phyloP scores from a whole-genome alignment of 2,329 filamentous ascomycete species.

The Leptographium radiaticola region DNA sequence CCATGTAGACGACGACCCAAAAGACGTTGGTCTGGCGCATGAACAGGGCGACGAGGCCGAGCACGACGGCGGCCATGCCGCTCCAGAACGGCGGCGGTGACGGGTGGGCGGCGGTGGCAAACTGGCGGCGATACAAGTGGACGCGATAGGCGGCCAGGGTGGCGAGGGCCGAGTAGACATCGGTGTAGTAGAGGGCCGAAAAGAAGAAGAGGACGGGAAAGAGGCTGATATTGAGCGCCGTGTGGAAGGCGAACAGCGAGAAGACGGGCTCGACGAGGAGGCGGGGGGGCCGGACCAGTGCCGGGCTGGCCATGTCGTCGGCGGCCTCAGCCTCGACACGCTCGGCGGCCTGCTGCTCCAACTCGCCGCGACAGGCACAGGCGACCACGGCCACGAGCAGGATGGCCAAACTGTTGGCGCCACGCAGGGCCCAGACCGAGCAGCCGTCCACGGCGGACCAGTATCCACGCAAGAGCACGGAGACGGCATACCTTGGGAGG shows the following conservation, averaged over 20 bases:
- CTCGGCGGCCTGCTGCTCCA: slow-evolving; percentile 24
- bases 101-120: neutral
- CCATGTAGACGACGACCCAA: slow-evolving; percentile 74
- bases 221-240: slow-evolving; percentile 64
- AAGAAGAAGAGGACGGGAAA: slow-evolving; percentile 96
- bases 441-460: slow-evolving; percentile 9
- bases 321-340: neutral
- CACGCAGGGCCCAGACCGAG: slow-evolving; percentile 27
- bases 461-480: slow-evolving; percentile 3
- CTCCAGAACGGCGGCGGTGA: slow-evolving; percentile 20
- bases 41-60: slow-evolving; percentile 54
- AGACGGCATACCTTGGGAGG: slow-evolving; percentile 7
- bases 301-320: neutral
- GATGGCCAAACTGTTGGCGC: slow-evolving; percentile 33
- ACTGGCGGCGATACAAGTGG: slow-evolving; percentile 28
- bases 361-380: slow-evolving; percentile 36
- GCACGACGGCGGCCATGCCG: slow-evolving; percentile 30
- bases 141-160: slow-evolving; percentile 58
- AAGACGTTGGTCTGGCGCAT: slow-evolving; percentile 97
- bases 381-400: slow-evolving; percentile 30
- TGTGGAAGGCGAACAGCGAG: slow-evolving; percentile 38
- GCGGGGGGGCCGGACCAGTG: neutral
- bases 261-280: slow-evolving; percentile 14
- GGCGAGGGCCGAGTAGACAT: slow-evolving; percentile 66
- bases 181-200: slow-evolving; percentile 88